Conservation (phyloP, 1,284 basidiomycete genomes). For the Afroboletus lepidellus region DNA sequence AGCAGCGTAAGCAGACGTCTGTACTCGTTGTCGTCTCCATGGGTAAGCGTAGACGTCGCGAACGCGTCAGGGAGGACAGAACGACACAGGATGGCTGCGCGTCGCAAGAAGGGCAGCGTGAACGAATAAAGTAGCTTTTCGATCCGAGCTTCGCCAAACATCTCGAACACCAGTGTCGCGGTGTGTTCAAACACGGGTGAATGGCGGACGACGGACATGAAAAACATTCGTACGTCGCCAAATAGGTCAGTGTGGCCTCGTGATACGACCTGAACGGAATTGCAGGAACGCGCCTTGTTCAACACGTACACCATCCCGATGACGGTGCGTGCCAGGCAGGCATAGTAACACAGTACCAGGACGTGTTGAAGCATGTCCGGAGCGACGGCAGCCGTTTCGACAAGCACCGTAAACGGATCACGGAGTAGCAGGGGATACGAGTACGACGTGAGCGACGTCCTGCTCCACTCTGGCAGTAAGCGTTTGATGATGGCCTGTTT, state of each 20-base stretch:
- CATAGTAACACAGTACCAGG: constrained; percentile 84
- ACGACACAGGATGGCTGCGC: constrained; percentile 83
- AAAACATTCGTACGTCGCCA: constrained; percentile 81
- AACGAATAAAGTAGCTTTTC: constrained; percentile 88
- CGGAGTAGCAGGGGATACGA: constrained; percentile 80
- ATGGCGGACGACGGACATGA: constrained; percentile 78
- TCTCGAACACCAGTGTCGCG: constrained; percentile 70
- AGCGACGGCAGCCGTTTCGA: constrained; percentile 85
- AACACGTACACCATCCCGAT: constrained; percentile 79
- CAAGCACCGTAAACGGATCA: constrained; percentile 83
- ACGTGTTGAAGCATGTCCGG: constrained; percentile 87
- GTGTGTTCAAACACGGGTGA: constrained; percentile 79
- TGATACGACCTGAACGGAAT: constrained; percentile 40
- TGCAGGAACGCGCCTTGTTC: constrained; percentile 63
- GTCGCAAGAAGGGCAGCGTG: constrained; percentile 92
- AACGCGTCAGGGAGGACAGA: constrained; percentile 69
- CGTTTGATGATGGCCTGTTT: constrained; percentile 87
- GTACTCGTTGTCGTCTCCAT: constrained; percentile 61
- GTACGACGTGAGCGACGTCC: constrained; percentile 70
- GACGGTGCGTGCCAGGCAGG: constrained; percentile 80
- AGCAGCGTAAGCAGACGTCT: constrained; percentile 75
- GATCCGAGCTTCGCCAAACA: constrained; percentile 76
- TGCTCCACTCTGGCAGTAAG: constrained; percentile 86
- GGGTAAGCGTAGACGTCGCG: constrained; percentile 34
- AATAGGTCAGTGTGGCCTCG: constrained; percentile 65